Conservation (phyloP, 208 protist genomes). For the Lotmaria passim region DNA sequence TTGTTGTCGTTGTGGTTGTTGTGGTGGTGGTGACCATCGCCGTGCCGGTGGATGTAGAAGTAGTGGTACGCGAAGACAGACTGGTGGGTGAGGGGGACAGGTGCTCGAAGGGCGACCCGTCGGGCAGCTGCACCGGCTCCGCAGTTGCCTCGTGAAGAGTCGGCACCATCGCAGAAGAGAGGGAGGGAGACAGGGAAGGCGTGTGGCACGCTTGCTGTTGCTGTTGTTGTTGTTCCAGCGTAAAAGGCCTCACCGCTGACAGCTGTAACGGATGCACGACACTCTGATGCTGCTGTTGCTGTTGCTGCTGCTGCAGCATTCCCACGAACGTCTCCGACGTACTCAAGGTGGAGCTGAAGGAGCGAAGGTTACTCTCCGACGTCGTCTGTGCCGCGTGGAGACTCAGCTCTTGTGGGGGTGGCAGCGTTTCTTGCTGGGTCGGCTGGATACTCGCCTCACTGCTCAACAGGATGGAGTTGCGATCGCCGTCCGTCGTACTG, state of each 20-base stretch:
- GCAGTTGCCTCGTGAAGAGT: no score
- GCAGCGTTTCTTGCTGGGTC: slow-evolving; percentile 6
- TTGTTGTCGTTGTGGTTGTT: no score
- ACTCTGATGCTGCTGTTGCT: not conserved
- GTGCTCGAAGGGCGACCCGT: not conserved
- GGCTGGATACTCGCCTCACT: slow-evolving; percentile 4
- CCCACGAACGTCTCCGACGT: not conserved
- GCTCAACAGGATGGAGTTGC: not conserved
- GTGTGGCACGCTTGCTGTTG: not conserved
- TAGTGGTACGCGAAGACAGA: not conserved
- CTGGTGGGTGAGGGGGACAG: not conserved
- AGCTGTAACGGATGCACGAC: not conserved
- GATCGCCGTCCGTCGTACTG: not conserved
- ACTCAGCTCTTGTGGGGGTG: slow-evolving; percentile 4
- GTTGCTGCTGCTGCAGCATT: not conserved
- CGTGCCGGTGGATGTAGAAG: no score
- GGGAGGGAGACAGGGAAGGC: not conserved
- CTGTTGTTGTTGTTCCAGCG: no score
- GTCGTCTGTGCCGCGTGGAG: not conserved
- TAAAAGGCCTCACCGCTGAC: no score
- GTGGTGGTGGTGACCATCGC: no score
- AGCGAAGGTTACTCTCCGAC: not conserved
- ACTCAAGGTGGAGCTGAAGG: not conserved
- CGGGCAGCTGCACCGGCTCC: no score
- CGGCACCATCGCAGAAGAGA: not conserved